phyloP scores from a whole-genome alignment of 176 grass and related monocot genomes.

The Bonia amplexicaulis region DNA sequence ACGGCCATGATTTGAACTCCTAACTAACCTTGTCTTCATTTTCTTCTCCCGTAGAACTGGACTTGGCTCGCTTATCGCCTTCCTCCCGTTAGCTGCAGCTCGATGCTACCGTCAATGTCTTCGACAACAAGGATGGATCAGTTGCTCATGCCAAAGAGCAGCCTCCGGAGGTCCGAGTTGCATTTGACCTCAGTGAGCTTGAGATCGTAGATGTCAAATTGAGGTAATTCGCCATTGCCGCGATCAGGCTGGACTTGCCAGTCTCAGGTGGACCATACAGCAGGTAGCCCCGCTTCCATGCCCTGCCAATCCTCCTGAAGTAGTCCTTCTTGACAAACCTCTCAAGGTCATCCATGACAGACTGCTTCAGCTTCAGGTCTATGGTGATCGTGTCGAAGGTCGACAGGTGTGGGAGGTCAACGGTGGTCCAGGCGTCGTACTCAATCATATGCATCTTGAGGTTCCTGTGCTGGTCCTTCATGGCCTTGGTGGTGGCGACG shows the following conservation, averaged over 20 bases:
- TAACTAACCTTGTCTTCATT: conserved; percentile 22
- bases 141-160: conserved; percentile 39
- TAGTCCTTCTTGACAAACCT: conserved; percentile 43
- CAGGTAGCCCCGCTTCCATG: conserved; percentile 6
- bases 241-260: conserved; percentile 47
- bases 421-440: conserved; percentile 39
- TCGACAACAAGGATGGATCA: conserved; percentile 42
- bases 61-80: not conserved
- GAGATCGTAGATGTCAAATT: conserved; percentile 61
- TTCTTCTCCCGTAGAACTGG: not conserved
- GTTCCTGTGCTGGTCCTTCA: conserved; percentile 29
- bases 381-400: conserved; percentile 62
- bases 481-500: conserved; percentile 26
- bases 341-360: conserved; percentile 40
- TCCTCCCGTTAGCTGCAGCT: conserved; percentile 23
- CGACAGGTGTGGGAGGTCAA: conserved; percentile 53
- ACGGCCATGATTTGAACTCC: not conserved
- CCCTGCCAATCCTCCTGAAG: not conserved
- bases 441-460: conserved; percentile 48
- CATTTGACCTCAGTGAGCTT: conserved; percentile 41
- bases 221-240: conserved; percentile 53
- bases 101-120: conserved; percentile 51
- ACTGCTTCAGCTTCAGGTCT: conserved; percentile 27
- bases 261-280: conserved; percentile 28
- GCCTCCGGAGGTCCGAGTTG: conserved; percentile 34